These are phyloP conservation scores for Fusarium mangiferae DNA, from an alignment of 2,329 filamentous ascomycete genomes.

Conservation along the genomic window DNA sequence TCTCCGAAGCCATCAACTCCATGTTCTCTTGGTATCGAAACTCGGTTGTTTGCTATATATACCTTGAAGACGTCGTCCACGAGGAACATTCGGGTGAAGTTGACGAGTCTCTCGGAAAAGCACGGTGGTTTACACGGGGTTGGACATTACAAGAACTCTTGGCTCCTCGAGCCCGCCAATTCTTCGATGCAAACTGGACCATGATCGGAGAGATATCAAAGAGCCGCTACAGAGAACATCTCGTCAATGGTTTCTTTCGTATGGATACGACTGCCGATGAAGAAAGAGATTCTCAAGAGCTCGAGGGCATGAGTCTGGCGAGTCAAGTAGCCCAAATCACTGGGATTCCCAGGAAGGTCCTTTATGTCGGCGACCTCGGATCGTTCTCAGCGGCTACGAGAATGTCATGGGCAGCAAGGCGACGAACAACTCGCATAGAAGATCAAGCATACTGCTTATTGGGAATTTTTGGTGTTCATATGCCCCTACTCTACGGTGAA, in stretches of 20 bases:
- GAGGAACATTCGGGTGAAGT: not conserved
- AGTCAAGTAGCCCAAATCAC: constrained; percentile 35
- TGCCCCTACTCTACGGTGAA: constrained; percentile 46
- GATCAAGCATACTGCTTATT: constrained; percentile 46
- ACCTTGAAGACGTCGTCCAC: constrained; percentile 33
- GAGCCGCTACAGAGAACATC: constrained; percentile 1
- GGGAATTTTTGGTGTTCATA: constrained; percentile 46
- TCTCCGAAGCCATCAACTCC: constrained; percentile 46
- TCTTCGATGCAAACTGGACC: constrained; percentile 42
- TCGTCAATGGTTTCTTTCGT: not conserved
- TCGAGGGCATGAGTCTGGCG: not conserved
- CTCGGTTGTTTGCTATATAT: constrained; percentile 41
- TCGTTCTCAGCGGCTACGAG: constrained; percentile 28
- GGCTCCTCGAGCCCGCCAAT: constrained; percentile 41
- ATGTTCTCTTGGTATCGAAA: constrained; percentile 43
- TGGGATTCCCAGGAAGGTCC: constrained; percentile 28
- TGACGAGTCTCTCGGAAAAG: not conserved
- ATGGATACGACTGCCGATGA: not conserved
- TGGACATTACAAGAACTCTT: constrained; percentile 47
- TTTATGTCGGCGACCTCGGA: constrained; percentile 11
- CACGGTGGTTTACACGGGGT: constrained; percentile 37
- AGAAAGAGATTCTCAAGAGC: not conserved
- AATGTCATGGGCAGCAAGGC: constrained; percentile 44
- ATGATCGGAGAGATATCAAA: constrained; percentile 40
- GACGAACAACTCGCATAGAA: constrained; percentile 40